A percentile compares a stretch with the other conserved stretches of the same genome.
Evolutionary conservation across 2,329 filamentous ascomycete genomes (phyloP).

Genomic region (Sclerotinia sclerotiorum): DNA sequence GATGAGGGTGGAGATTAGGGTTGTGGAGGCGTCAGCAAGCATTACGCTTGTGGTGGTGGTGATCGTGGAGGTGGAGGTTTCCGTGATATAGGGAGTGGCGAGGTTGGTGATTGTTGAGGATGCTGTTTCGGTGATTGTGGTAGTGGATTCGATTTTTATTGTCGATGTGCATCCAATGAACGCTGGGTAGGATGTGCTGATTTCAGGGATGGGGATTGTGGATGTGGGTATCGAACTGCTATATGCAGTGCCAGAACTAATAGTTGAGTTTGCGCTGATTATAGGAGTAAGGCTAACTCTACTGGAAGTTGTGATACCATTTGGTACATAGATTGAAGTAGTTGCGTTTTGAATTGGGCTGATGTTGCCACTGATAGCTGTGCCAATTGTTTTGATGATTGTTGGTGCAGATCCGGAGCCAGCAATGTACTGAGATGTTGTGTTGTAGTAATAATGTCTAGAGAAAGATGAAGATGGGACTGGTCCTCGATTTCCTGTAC

Average conservation of each 20-base stretch:
- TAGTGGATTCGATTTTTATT: not conserved
- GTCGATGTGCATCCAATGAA: not conserved
- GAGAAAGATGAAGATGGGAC: not conserved
- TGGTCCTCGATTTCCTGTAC: not conserved
- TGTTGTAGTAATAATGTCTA: constrained; percentile 1
- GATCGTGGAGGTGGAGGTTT: constrained; percentile 1
- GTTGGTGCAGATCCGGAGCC: not conserved
- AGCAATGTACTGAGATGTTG: not conserved
- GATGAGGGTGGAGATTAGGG: not conserved
- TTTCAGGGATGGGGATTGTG: not conserved
- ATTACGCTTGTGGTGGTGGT: not conserved
- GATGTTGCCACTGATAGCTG: not conserved
- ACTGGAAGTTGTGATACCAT: not conserved
- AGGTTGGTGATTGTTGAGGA: not conserved
- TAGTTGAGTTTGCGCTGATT: constrained; percentile 1
- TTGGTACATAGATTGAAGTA: not conserved
- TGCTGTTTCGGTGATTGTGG: constrained; percentile 2
- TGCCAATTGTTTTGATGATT: not conserved
- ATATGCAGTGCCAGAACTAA: not conserved
- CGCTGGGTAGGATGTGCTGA: constrained; percentile 1
- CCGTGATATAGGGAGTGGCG: not conserved
- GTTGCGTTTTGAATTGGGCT: not conserved
- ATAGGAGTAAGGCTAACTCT: not conserved
- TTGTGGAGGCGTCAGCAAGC: not conserved
- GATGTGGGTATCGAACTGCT: not conserved